These are phyloP conservation scores for Sarocladium kiliense DNA, from an alignment of 2,329 filamentous ascomycete species.

Conservation along the genomic window DNA sequence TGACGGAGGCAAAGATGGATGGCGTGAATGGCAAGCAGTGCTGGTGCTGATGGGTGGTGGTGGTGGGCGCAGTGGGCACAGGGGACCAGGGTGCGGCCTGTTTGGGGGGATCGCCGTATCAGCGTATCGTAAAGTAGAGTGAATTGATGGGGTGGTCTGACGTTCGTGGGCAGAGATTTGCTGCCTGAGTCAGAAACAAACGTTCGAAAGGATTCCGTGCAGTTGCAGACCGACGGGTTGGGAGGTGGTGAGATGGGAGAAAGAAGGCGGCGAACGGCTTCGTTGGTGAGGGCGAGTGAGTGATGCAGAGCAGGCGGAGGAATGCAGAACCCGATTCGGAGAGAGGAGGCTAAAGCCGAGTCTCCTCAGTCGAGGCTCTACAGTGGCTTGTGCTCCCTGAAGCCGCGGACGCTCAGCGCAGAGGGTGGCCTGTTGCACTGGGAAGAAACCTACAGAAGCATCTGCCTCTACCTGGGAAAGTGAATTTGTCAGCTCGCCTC, in stretches of 20 bases:
- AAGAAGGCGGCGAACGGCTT: slow-evolving; percentile 1
- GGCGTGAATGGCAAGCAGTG: not conserved
- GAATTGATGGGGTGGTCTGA: not conserved
- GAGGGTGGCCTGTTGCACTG: not conserved
- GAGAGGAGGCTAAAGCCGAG: not conserved
- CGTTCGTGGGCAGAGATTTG: slow-evolving; percentile 17
- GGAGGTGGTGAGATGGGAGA: slow-evolving; percentile 5
- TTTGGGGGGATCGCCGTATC: not conserved
- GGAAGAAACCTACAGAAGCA: not conserved
- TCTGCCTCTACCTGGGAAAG: not conserved
- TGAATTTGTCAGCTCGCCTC: slow-evolving; percentile 7
- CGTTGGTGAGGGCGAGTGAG: not conserved
- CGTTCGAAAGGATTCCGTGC: not conserved
- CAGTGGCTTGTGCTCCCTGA: not conserved
- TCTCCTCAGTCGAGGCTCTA: too few species aligned
- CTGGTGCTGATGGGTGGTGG: not conserved
- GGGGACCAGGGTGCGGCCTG: not conserved
- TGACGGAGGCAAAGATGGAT: not conserved
- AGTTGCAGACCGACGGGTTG: slow-evolving; percentile 3
- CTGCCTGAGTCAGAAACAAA: slow-evolving; percentile 30
- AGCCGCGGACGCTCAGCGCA: not conserved
- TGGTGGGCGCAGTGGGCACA: not conserved
- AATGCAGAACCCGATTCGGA: not conserved
- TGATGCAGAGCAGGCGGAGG: not conserved
- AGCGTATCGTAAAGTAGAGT: not conserved